Percentiles rank a stretch among this genome's conserved stretches.
Conservation (phyloP, 306 rosid species). For the Vigna reflexopilosa region DNA sequence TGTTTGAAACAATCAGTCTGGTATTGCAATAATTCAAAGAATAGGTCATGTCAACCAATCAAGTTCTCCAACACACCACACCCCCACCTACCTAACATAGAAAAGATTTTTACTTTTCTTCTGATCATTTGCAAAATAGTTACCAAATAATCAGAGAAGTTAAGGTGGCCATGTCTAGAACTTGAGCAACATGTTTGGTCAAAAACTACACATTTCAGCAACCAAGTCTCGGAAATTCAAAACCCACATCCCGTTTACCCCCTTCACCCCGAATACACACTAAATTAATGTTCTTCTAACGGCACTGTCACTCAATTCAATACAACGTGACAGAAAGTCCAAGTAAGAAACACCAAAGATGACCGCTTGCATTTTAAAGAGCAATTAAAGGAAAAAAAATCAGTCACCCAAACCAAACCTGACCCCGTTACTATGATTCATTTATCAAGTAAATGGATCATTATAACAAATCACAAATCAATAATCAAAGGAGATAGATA, state of each 20-base stretch:
- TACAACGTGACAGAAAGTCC: neutral
- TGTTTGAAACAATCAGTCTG: neutral
- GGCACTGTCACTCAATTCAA: neutral
- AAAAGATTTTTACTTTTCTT: neutral
- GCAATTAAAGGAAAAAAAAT: too few species aligned
- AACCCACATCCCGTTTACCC: neutral
- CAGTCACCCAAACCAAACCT: neutral
- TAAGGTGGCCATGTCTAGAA: neutral
- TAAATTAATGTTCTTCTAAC: constrained; percentile 1
- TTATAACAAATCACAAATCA: neutral
- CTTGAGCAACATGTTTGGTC: neutral
- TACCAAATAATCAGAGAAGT: neutral
- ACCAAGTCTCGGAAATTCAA: too few species aligned
- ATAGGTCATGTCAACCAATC: neutral
- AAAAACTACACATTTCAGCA: too few species aligned
- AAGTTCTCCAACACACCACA: too few species aligned
- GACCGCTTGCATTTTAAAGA: neutral
- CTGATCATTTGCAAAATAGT: neutral
- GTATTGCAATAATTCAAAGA: constrained; percentile 12
- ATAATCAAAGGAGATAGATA: neutral
- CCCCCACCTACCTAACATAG: too few species aligned
- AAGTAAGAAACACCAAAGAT: too few species aligned
- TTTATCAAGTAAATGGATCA: neutral
- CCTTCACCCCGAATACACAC: neutral
- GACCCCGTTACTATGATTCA: neutral